phyloP scores from a whole-genome alignment of 2,329 filamentous ascomycete species.

The Zymoseptoria passerinii region DNA sequence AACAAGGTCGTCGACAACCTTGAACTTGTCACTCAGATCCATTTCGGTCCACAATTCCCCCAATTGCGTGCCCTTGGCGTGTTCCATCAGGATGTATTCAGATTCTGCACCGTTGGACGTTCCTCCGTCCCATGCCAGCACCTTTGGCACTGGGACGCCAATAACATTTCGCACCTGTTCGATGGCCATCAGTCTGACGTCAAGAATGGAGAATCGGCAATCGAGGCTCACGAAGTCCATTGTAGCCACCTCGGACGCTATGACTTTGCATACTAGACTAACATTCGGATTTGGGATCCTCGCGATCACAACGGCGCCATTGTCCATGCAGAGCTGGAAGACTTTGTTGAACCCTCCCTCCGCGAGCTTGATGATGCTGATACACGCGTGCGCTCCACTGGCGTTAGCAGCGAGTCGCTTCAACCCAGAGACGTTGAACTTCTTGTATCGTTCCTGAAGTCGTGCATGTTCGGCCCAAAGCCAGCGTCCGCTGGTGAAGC shows the following conservation, averaged over 20 bases:
- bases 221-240: constrained; percentile 6
- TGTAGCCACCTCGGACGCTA: constrained; percentile 10
- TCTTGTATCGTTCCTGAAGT: constrained; percentile 7
- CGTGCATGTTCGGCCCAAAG: constrained; percentile 5
- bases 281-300: constrained; percentile 26
- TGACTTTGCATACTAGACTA: neutral
- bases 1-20: constrained; percentile 31
- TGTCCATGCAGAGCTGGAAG: constrained; percentile 23
- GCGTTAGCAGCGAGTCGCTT: constrained; percentile 5
- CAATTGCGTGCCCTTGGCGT: constrained; percentile 27
- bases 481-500: constrained; percentile 8
- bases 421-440: constrained; percentile 5
- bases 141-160: constrained; percentile 21
- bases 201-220: neutral
- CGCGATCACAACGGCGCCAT: constrained; percentile 14
- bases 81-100: constrained; percentile 27
- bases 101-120: constrained; percentile 18
- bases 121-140: constrained; percentile 18
- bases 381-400: constrained; percentile 1
- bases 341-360: constrained; percentile 27
- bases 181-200: neutral
- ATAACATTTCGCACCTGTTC: constrained; percentile 14
- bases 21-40: constrained; percentile 20
- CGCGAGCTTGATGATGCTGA: constrained; percentile 17
- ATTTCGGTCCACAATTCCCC: constrained; percentile 25